A percentile compares a stretch with the other conserved stretches of the same genome.
Conservation (phyloP, 495 filamentous ascomycete species). For the Chaetomidium leptoderma region DNA sequence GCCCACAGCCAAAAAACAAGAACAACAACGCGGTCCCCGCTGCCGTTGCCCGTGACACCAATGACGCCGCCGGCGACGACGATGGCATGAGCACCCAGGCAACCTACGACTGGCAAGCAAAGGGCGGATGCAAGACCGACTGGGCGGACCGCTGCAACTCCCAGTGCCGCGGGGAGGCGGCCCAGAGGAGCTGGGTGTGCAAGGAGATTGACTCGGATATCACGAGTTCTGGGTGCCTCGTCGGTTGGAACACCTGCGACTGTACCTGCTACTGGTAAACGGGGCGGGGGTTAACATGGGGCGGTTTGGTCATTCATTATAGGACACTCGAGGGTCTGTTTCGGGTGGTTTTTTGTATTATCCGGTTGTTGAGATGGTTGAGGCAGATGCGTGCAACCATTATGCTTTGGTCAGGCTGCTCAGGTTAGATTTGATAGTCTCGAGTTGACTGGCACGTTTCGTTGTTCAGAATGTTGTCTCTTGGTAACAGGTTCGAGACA, state of each 20-base stretch:
- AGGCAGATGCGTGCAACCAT: no score
- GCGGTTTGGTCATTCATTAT: no score
- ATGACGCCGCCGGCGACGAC: background rate
- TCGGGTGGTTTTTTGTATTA: no score
- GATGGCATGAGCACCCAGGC: background rate
- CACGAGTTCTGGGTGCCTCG: background rate
- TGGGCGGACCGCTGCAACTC: background rate
- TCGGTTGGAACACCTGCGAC: constrained; percentile 1
- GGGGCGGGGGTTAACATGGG: no score
- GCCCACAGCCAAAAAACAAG: background rate
- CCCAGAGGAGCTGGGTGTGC: background rate
- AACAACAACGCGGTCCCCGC: background rate
- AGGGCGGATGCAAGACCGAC: constrained; percentile 6
- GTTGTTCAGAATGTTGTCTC: no score
- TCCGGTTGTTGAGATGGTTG: no score
- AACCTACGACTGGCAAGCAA: background rate
- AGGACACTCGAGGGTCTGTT: no score
- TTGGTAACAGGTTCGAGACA: no score
- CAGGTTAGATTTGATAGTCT: no score
- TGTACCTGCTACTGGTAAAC: constrained; percentile 2
- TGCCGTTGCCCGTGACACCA: background rate
- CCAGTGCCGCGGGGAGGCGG: constrained; percentile 3
- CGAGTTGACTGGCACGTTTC: no score
- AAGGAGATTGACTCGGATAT: constrained; percentile 1
- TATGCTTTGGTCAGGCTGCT: no score